Percentiles rank a stretch among this genome's conserved stretches.
phyloP scores from a whole-genome alignment of 768 basidiomycete genomes.

The Plicaturopsis crispa region DNA sequence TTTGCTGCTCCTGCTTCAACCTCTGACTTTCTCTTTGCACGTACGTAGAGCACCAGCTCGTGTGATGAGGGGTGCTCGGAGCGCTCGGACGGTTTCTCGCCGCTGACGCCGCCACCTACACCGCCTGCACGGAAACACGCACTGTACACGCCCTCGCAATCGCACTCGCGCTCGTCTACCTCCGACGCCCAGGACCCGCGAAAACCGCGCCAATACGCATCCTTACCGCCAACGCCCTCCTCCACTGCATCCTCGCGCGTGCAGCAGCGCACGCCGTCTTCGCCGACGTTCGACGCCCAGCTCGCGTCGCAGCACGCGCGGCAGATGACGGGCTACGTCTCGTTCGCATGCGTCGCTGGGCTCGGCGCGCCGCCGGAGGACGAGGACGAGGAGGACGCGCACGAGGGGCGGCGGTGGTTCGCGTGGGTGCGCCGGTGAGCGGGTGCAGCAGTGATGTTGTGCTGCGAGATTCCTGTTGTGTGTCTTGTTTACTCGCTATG shows the following conservation, averaged over 20 bases:
- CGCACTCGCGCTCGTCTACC: constrained; percentile 3
- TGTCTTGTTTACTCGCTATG: no score
- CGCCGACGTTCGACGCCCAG: constrained; percentile 53
- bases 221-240: constrained; percentile 6
- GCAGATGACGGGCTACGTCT: constrained; percentile 55
- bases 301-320: constrained; percentile 51
- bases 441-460: no score
- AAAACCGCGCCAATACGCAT: constrained; percentile 8
- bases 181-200: constrained; percentile 2
- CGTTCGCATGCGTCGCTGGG: constrained; percentile 61
- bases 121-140: constrained; percentile 11
- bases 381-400: constrained; percentile 5
- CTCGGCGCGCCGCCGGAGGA: constrained; percentile 56
- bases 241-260: constrained; percentile 10
- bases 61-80: no score
- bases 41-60: no score
- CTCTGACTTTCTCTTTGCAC: no score
- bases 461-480: no score
- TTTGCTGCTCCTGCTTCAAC: no score
- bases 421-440: no score
- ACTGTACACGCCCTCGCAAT: constrained; percentile 7
- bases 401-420: neutral
- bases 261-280: no score
- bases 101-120: no score
- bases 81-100: no score